Percentiles rank a stretch among this genome's conserved stretches.
These are phyloP conservation scores for Phytophthora podocarpi DNA, from an alignment of 352 stramenopile species.

Conservation along the genomic window DNA sequence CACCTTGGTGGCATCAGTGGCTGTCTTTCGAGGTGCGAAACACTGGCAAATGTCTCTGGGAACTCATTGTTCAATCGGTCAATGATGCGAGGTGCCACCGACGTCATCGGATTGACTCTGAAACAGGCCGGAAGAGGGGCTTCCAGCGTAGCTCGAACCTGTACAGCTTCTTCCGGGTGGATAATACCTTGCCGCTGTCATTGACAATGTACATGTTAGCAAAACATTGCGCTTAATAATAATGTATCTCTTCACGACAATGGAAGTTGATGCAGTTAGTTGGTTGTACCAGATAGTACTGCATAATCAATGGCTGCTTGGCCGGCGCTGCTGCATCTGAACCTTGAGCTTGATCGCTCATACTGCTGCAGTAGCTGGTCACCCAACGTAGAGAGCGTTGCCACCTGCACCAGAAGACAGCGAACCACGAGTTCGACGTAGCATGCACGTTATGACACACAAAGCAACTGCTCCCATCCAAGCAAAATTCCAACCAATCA, in stretches of 20 bases:
- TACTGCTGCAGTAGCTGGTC: conserved; percentile 8
- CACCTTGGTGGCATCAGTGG: conserved; percentile 45
- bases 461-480: conserved; percentile 23
- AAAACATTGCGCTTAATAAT: too few species aligned
- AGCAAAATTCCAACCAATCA: conserved; percentile 35
- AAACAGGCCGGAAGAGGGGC: conserved; percentile 74
- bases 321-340: conserved; percentile 13
- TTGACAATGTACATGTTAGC: neutral
- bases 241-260: too few species aligned
- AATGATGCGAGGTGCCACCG: conserved; percentile 41
- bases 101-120: conserved; percentile 59
- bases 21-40: conserved; percentile 29
- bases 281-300: conserved; percentile 82
- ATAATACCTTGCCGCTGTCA: conserved; percentile 69
- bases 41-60: conserved; percentile 43
- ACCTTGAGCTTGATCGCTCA: neutral
- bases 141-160: conserved; percentile 55
- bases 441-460: conserved; percentile 16
- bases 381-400: conserved; percentile 4
- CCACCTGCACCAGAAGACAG: conserved; percentile 11
- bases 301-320: conserved; percentile 49
- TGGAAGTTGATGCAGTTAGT: neutral
- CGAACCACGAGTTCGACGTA: conserved; percentile 9
- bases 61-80: conserved; percentile 52
- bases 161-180: conserved; percentile 37